Conservation (phyloP, 208 protist species). For the Trypanosoma boissoni region DNA sequence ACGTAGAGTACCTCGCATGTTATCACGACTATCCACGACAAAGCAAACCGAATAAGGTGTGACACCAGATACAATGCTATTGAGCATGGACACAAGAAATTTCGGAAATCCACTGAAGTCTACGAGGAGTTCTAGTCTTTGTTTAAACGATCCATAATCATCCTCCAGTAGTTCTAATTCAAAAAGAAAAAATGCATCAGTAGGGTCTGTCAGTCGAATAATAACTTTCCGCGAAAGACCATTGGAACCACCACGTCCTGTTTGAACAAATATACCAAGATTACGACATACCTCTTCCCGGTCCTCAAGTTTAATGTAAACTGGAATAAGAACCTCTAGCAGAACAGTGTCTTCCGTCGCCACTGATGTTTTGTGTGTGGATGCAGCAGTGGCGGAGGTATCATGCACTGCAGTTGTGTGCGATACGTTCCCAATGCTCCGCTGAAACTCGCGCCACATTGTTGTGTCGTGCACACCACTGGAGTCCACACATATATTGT, state of each 20-base stretch:
- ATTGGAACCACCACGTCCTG: slow-evolving; percentile 34
- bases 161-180: slow-evolving; percentile 80
- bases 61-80: slow-evolving; percentile 34
- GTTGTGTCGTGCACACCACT: slow-evolving; percentile 12
- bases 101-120: slow-evolving; percentile 82
- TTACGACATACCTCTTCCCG: slow-evolving; percentile 34
- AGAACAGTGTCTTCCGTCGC: slow-evolving; percentile 24
- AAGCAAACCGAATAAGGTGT: slow-evolving; percentile 35
- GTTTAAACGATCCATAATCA: slow-evolving; percentile 80
- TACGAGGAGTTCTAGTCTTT: slow-evolving; percentile 73
- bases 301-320: slow-evolving; percentile 29
- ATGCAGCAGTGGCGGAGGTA: slow-evolving; percentile 7
- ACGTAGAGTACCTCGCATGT: slow-evolving; percentile 49
- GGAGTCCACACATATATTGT: slow-evolving; percentile 13
- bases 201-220: slow-evolving; percentile 71
- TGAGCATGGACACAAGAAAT: slow-evolving; percentile 70
- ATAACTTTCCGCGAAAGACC: slow-evolving; percentile 41
- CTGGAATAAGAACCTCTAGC: slow-evolving; percentile 42
- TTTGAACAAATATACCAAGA: slow-evolving; percentile 37
- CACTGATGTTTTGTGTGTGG: slow-evolving; percentile 1
- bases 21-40: slow-evolving; percentile 34
- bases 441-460: slow-evolving; percentile 10
- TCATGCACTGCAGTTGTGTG: background rate
- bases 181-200: slow-evolving; percentile 82
- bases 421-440: background rate